A percentile compares a stretch with the other conserved stretches of the same genome.
Evolutionary conservation across 306 rosid species (phyloP).

Genomic region (Dalbergia cochinchinensis): DNA sequence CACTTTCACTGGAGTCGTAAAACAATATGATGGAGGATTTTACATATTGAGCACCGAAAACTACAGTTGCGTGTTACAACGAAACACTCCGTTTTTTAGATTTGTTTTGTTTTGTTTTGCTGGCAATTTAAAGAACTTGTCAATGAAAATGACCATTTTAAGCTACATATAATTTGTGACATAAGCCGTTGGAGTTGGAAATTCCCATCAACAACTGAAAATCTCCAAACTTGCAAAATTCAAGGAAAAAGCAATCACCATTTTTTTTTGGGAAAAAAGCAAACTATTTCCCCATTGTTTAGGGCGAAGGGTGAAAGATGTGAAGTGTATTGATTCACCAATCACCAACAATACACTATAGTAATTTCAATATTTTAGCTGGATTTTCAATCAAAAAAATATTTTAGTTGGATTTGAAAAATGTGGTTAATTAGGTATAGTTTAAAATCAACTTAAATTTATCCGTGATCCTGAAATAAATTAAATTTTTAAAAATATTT

Average conservation of each 20-base stretch:
- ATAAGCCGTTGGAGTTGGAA: neutral
- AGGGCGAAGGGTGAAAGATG: no score
- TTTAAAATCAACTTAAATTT: no score
- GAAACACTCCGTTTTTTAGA: neutral
- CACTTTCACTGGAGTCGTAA: neutral
- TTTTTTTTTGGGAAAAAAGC: neutral
- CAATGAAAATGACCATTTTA: neutral
- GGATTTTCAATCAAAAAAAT: no score
- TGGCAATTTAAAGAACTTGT: neutral
- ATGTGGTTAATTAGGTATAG: no score
- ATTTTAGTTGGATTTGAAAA: no score
- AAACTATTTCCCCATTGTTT: neutral
- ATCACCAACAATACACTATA: no score
- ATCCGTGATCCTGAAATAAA: no score
- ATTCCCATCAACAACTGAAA: neutral
- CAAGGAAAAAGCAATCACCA: neutral
- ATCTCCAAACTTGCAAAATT: neutral
- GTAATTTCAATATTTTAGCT: no score
- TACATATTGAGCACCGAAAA: neutral
- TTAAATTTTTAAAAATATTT: no score
- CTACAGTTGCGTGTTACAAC: neutral
- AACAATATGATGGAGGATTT: neutral
- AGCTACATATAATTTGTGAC: neutral
- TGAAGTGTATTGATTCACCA: no score
- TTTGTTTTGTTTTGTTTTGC: neutral